Percentiles rank a stretch among this genome's conserved stretches.
Conservation (phyloP, 2,329 filamentous ascomycete genomes). For the Talaromyces atroroseus region DNA sequence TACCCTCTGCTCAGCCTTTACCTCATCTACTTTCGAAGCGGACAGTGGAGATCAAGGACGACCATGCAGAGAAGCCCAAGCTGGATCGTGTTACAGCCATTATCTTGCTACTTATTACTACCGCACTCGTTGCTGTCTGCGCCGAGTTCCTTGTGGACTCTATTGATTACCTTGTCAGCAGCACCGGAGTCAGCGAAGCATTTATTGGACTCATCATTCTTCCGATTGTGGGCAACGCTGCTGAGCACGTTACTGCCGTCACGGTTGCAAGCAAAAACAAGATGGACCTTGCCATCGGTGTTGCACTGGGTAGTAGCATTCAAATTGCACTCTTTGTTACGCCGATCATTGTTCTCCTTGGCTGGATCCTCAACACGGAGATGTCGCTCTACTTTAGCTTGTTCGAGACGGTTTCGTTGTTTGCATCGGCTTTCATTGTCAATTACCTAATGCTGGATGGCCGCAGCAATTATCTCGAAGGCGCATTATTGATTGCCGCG, state of each 20-base stretch:
- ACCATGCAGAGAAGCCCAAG: slow-evolving; percentile 23
- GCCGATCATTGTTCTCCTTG: slow-evolving; percentile 64
- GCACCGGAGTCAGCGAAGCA: slow-evolving; percentile 53
- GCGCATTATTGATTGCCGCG: slow-evolving; percentile 57
- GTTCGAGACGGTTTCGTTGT: slow-evolving; percentile 83
- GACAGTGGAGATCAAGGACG: slow-evolving; percentile 42
- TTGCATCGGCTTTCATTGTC: slow-evolving; percentile 77
- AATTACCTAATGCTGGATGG: slow-evolving; percentile 84
- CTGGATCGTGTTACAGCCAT: slow-evolving; percentile 46
- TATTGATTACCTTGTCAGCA: slow-evolving; percentile 59
- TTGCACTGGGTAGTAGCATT: slow-evolving; percentile 65
- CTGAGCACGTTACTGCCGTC: slow-evolving; percentile 68
- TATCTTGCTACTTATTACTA: slow-evolving; percentile 58
- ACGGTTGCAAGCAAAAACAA: slow-evolving; percentile 69
- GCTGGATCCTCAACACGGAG: slow-evolving; percentile 61
- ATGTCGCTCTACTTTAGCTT: slow-evolving; percentile 81
- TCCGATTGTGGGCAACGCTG: slow-evolving; percentile 67
- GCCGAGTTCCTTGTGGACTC: slow-evolving; percentile 66
- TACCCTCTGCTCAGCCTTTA: slow-evolving; percentile 20
- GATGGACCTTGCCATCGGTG: slow-evolving; percentile 69
- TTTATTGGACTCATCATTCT: slow-evolving; percentile 69
- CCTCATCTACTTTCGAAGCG: slow-evolving; percentile 18
- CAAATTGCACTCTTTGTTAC: slow-evolving; percentile 68
- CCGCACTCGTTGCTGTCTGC: slow-evolving; percentile 61
- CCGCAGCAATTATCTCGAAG: slow-evolving; percentile 81